These are phyloP conservation scores for Brassica incana DNA, from an alignment of 345 rosid species.

Conservation along the genomic window DNA sequence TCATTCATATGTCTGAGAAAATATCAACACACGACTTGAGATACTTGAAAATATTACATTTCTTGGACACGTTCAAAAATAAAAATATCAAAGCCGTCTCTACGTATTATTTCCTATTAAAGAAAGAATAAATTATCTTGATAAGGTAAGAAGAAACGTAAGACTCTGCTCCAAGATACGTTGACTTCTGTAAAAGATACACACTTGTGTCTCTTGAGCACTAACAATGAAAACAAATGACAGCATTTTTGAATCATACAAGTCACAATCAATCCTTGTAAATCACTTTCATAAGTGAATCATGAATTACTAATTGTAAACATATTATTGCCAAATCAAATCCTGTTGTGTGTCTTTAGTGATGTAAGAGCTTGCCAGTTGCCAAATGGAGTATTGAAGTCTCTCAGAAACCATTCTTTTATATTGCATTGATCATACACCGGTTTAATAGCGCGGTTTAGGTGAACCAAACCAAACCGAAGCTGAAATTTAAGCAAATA, in stretches of 20 bases:
- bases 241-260: conserved; percentile 16
- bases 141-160: conserved; percentile 28
- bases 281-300: conserved; percentile 29
- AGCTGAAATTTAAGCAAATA: not conserved
- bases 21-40: conserved; percentile 1
- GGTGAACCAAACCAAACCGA: not conserved
- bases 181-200: conserved; percentile 30
- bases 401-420: conserved; percentile 1
- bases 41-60: conserved; percentile 33
- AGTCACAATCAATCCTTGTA: conserved; percentile 26
- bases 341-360: conserved; percentile 7
- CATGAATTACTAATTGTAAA: conserved; percentile 27
- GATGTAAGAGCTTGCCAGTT: conserved; percentile 1
- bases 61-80: conserved; percentile 25
- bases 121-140: not conserved
- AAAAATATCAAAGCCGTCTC: conserved; percentile 26
- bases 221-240: conserved; percentile 11
- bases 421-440: not conserved
- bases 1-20: not conserved
- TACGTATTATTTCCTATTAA: not conserved
- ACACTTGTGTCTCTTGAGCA: conserved; percentile 24
- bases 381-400: conserved; percentile 13
- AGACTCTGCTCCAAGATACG: conserved; percentile 22
- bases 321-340: conserved; percentile 28
- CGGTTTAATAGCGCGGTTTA: not conserved